A percentile compares a stretch with the other conserved stretches of the same genome.
Conservation (phyloP, 2,329 filamentous ascomycete genomes). For the Sporothrix schenckii region DNA sequence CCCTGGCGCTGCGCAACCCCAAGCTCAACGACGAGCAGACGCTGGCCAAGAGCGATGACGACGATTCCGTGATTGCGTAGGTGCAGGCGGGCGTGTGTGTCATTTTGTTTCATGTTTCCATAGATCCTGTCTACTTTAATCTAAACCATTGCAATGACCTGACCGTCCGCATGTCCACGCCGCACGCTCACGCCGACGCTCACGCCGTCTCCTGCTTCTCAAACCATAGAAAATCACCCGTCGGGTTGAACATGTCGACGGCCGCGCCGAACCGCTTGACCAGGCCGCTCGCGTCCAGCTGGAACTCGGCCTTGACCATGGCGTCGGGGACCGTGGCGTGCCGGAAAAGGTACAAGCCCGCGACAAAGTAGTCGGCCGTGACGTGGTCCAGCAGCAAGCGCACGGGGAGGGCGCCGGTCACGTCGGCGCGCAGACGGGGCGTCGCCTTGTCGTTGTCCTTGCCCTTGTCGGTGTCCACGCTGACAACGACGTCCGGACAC, state of each 20-base stretch:
- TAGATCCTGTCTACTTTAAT: no score
- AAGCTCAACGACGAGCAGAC: conserved; percentile 52
- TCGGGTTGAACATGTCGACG: neutral
- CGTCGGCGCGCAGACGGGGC: neutral
- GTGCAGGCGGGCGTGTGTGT: no score
- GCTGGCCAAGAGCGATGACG: conserved; percentile 39
- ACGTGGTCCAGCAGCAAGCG: neutral
- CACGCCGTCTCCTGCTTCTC: no score
- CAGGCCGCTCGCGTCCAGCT: neutral
- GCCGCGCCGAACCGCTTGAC: neutral
- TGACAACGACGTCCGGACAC: neutral
- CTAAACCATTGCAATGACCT: no score
- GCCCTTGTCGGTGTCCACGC: neutral
- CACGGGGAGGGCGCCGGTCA: neutral
- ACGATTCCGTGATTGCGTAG: conserved; percentile 2
- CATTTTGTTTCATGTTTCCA: no score
- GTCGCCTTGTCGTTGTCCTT: no score
- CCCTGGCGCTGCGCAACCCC: conserved; percentile 50
- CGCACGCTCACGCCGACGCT: no score
- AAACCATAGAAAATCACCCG: no score
- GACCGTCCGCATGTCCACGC: no score
- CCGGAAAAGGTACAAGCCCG: neutral
- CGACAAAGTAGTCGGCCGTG: neutral
- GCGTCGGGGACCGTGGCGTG: neutral
- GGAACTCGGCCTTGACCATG: neutral